A percentile compares a stretch with the other conserved stretches of the same genome.
Conservation (phyloP, 257 asterid species). For the Ajuga chamaepitys region DNA sequence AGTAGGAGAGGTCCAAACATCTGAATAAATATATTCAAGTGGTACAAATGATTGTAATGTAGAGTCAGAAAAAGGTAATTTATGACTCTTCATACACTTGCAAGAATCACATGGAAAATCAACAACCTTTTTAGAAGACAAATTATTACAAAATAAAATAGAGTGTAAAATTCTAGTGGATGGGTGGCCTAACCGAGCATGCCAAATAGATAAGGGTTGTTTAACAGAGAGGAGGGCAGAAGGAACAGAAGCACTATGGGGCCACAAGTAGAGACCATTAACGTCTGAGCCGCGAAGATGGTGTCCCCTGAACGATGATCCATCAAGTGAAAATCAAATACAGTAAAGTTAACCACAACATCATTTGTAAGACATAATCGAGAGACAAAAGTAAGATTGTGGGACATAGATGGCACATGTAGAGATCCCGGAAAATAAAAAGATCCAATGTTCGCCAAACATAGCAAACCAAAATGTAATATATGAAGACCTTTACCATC, state of each 20-base stretch:
- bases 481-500: background rate
- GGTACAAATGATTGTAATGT: background rate
- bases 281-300: background rate
- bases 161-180: background rate
- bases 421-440: background rate
- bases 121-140: background rate
- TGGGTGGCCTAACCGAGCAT: background rate
- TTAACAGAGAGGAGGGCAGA: background rate
- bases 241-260: background rate
- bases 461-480: background rate
- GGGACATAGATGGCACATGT: background rate
- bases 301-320: background rate
- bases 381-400: background rate
- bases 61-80: background rate
- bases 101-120: background rate
- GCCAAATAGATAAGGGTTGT: background rate
- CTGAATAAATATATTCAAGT: background rate
- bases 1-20: background rate
- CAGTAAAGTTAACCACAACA: background rate
- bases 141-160: background rate
- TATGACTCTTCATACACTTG: background rate
- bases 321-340: background rate
- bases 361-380: background rate
- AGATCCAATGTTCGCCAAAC: background rate
- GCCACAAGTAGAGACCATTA: background rate